Conservation (phyloP, 768 basidiomycete species). For the Dentipellis sp. region DNA sequence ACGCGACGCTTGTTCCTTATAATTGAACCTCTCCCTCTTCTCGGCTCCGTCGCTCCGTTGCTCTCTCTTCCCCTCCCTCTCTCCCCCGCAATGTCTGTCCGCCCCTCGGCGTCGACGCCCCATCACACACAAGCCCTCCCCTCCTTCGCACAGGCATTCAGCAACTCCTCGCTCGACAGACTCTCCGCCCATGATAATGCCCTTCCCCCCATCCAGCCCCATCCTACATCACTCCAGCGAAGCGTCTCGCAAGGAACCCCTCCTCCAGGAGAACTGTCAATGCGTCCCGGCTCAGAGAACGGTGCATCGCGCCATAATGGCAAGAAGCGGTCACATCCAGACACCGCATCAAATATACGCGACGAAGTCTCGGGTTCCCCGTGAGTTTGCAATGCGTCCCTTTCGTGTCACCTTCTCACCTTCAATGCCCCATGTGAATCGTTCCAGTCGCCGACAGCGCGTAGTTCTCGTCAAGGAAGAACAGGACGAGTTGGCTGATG, state of each 20-base stretch:
- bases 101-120: conserved; percentile 34
- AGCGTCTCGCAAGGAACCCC: conserved; percentile 17
- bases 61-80: not conserved
- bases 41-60: not conserved
- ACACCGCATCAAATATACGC: conserved; percentile 1
- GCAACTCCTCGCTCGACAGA: conserved; percentile 41
- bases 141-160: conserved; percentile 73
- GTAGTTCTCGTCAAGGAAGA: conserved; percentile 54
- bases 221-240: conserved; percentile 19
- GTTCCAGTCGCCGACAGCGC: conserved; percentile 29
- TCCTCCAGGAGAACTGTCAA: conserved; percentile 5
- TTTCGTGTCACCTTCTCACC: conserved; percentile 4
- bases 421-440: conserved; percentile 7
- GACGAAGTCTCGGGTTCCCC: conserved; percentile 4
- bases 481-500: conserved; percentile 39
- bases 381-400: conserved; percentile 14
- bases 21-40: conserved; percentile 3
- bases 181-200: conserved; percentile 41
- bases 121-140: conserved; percentile 51
- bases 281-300: conserved; percentile 4
- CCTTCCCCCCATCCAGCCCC: conserved; percentile 58
- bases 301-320: conserved; percentile 12
- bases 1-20: conserved; percentile 1
- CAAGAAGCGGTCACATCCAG: conserved; percentile 20
- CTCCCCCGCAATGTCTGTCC: conserved; percentile 14